Base-by-base conservation (phyloP, 2,329 filamentous ascomycete genomes). In the Nigrograna mackinnonii region DNA sequence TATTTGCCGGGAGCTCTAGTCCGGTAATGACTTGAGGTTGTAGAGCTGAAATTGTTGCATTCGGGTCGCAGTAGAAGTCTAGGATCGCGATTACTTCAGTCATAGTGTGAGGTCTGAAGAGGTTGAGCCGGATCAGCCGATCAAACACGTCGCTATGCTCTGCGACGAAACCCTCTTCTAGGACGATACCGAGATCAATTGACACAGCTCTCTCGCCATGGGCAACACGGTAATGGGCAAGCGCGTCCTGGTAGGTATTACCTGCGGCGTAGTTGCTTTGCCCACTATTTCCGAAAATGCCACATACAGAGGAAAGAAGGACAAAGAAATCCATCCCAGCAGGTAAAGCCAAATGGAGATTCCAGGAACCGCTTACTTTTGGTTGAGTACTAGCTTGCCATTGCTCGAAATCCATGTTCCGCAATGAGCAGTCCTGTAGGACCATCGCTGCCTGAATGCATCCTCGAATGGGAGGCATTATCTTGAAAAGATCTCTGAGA, bases 341-440 rank as follows among this genome's bases (percentile, higher is more conserved):
- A 0, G 52, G 50, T 4, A 61, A 44, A 5, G 39, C 34, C 3
- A 16, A 17, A 24, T 61, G 55, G 0, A 72, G 47, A 22, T 63
- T 62, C 54, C 66, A 58, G 2, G 66, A 60, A 2, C 67, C 66
- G 4, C 37, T 30, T 5, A 72, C 47, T 39, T 73, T 73, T 5
- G 57, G 46, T 1, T 30, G 20, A 4, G 55, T 35, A 1, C 44
- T 38, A 5, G 40, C 18, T 2, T 37, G 38, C 48, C 51, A 60
- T 17, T 56, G 34, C 4, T 39, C 43, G 16, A 35, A 18, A 2
- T 41, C 38, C 58, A 62, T 61, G 22, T 52, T 51, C 2, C 51
- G 41, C 26, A 58, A 55, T 0, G 50, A 41, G n/a, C 49, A 41
- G 32, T 57, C 53, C 19, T 34, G 20, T 5, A 55, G 18, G 2